phyloP scores from a whole-genome alignment of 768 basidiomycete species.

The Boletus tomentosulus region DNA sequence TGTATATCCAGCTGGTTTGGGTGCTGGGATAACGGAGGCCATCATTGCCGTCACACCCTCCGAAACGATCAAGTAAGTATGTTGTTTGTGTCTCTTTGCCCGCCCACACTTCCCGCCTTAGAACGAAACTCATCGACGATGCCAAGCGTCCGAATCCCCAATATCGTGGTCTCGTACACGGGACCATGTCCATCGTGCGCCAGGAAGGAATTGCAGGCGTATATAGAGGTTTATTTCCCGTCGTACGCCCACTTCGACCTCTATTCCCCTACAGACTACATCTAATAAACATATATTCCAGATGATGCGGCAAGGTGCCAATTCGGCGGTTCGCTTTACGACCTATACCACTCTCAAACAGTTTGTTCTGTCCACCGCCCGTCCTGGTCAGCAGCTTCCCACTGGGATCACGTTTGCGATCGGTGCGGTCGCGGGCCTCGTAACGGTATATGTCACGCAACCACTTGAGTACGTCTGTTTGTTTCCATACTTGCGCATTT shows the following conservation, averaged over 20 bases:
- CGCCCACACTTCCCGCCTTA: constrained; percentile 29
- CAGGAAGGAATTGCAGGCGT: constrained; percentile 83
- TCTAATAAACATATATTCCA: too few relatives aligned
- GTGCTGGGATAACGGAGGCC: constrained; percentile 90
- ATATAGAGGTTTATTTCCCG: constrained; percentile 90
- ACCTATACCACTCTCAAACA: constrained; percentile 94
- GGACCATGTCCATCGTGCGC: constrained; percentile 71
- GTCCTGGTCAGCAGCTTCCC: constrained; percentile 82
- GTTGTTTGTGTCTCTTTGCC: background rate
- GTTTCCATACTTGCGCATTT: background rate
- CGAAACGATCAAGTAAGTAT: constrained; percentile 92
- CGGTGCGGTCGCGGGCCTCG: constrained; percentile 88
- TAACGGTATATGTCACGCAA: constrained; percentile 91
- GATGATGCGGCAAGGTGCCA: constrained; percentile 98
- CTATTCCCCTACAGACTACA: too few relatives aligned
- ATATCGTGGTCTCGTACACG: constrained; percentile 85
- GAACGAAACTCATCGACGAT: constrained; percentile 97
- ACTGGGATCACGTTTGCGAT: constrained; percentile 90
- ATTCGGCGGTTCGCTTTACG: constrained; percentile 94
- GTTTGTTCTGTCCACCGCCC: constrained; percentile 78
- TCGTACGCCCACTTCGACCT: constrained; percentile 49
- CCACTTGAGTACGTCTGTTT: constrained; percentile 62
- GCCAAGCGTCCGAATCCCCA: constrained; percentile 79
- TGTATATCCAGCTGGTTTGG: constrained; percentile 55
- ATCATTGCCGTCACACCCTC: constrained; percentile 94